Evolutionary conservation across 306 rosid genomes (phyloP).

Genomic region (Cucurbita moschata): DNA sequence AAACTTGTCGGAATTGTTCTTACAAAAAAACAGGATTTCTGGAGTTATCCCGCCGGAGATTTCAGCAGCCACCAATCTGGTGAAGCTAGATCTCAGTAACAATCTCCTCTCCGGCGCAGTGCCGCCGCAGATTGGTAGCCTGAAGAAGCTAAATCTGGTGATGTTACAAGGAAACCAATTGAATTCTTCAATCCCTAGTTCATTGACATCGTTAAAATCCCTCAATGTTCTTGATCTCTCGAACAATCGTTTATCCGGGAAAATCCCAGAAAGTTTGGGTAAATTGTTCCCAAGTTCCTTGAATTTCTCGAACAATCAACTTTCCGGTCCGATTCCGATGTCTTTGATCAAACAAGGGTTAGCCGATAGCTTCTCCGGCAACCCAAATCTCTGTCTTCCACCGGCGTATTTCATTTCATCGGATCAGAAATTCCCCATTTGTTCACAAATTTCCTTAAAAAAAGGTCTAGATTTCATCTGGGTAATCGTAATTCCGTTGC

Average conservation of each 20-base stretch:
- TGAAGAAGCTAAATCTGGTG: conserved; percentile 57
- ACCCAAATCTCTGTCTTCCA: conserved; percentile 62
- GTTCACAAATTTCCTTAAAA: conserved; percentile 23
- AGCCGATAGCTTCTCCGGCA: conserved; percentile 73
- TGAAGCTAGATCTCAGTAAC: conserved; percentile 77
- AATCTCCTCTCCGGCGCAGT: conserved; percentile 69
- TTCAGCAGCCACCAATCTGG: conserved; percentile 49
- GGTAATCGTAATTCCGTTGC: conserved; percentile 49
- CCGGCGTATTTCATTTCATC: conserved; percentile 35
- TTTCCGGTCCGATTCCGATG: conserved; percentile 76
- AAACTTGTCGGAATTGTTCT: conserved; percentile 69
- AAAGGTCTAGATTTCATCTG: conserved; percentile 57
- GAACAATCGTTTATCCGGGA: conserved; percentile 58
- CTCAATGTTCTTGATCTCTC: conserved; percentile 95
- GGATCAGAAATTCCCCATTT: conserved; percentile 36
- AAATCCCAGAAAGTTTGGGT: conserved; percentile 68
- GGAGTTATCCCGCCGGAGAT: conserved; percentile 59
- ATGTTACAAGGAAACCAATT: conserved; percentile 67
- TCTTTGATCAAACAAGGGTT: conserved; percentile 63
- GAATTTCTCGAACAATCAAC: conserved; percentile 68
- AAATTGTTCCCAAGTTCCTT: conserved; percentile 65
- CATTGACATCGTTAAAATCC: conserved; percentile 46
- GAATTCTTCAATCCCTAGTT: conserved; percentile 55
- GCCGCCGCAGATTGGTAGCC: conserved; percentile 58
- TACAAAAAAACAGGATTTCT: conserved; percentile 60